Evolutionary conservation across 2,329 filamentous ascomycete species (phyloP), one percentile per base, ranked within the genome.

Genomic region (Chlorencoelia australis): DNA sequence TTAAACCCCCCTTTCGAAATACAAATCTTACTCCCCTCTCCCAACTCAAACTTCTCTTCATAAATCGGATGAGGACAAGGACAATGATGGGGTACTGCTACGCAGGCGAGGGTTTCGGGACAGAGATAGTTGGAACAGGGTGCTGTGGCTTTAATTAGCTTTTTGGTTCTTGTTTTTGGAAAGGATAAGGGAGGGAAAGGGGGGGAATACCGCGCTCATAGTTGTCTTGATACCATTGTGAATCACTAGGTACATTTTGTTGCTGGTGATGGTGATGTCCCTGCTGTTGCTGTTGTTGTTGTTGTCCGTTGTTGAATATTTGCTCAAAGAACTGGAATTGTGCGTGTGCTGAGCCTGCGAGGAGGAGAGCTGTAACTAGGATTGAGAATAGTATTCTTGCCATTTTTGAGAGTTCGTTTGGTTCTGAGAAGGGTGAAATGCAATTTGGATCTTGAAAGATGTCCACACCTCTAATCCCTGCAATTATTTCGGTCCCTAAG

Each of bases 241-340:
- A 82, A 62, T 96, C 89, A 54, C 84, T 93, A 2, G 84, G 73
- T 18, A 82, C 84, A 58, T 95, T 91, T 53, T 85, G 80, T 17
- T 75, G 74, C 48, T 79, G 69, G 7, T 47, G 46, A 27, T 42
- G 36, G 5, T 48, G 66, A 29, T n/a, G n/a, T n/a, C n/a, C n/a
- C n/a, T n/a, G n/a, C 16, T 47, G 43, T 34, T 37, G 39, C 7
- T 49, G 67, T 28, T 71, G 68, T 27, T 69, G 66, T 30, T 50
- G 46, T 47, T 75, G 71, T 41, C 69, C 68, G 48, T 74, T 74
- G 50, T 76, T 72, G 59, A 98, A 96, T 85, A 96, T 94, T 53
- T 96, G 86, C 59, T 95, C 88, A 64, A 96, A 98, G 73, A 98
- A 94, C 57, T 85, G 82, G 60, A 96, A 96, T 63, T 96, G 89